phyloP scores from a whole-genome alignment of 441 rosid species.

The Raphanus hybrid region DNA sequence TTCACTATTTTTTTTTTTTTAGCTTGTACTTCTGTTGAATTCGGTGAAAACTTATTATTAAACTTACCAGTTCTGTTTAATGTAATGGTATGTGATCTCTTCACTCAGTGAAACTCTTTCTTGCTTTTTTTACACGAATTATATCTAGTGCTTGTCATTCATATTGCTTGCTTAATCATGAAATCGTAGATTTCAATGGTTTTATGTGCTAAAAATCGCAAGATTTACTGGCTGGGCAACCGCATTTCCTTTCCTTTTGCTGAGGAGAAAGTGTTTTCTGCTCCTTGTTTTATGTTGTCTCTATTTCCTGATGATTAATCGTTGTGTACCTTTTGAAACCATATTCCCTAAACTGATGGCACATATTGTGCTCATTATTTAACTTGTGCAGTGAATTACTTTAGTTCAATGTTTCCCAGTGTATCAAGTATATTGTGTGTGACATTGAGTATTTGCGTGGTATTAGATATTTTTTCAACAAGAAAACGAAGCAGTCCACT shows the following conservation, averaged over 20 bases:
- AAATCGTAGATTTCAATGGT: not conserved
- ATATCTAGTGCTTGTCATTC: constrained; percentile 7
- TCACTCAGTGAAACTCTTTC: not conserved
- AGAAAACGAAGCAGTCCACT: constrained; percentile 78
- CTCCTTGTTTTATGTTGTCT: constrained; percentile 3
- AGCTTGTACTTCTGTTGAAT: not conserved
- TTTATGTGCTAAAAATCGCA: not conserved
- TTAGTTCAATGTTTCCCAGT: constrained; percentile 22
- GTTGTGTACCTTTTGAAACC: constrained; percentile 15
- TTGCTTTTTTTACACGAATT: constrained; percentile 12
- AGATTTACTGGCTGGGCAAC: constrained; percentile 5
- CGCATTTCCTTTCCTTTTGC: constrained; percentile 9
- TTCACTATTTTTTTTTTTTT: not conserved
- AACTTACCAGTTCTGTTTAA: not conserved
- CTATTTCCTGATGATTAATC: constrained; percentile 2
- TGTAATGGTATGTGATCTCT: constrained; percentile 12
- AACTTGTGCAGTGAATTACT: constrained; percentile 15
- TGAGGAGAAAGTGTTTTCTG: constrained; percentile 13
- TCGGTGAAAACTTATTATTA: constrained; percentile 1
- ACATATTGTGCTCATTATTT: constrained; percentile 9
- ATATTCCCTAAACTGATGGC: constrained; percentile 13
- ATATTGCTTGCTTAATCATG: constrained; percentile 9
- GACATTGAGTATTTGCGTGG: constrained; percentile 29
- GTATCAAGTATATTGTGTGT: constrained; percentile 19
- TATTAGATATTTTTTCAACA: constrained; percentile 88